Base-by-base conservation (phyloP, 2,329 filamentous ascomycete species). In the Dichotomopilus funicola region DNA sequence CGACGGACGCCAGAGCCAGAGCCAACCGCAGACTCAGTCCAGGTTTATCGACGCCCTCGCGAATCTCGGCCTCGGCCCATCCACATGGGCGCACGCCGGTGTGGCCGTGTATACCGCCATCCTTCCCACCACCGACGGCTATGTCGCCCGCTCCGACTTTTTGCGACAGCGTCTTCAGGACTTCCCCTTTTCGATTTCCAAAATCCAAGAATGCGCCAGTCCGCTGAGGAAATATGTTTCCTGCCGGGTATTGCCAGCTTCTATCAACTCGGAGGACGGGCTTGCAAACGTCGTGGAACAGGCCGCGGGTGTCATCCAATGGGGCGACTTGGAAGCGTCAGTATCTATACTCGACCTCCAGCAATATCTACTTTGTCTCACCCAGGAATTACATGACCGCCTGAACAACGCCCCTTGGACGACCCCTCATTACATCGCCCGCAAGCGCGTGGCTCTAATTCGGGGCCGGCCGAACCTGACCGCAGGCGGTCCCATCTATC, bases 381-480 rank as follows among this genome's bases (percentile, higher is more conserved):
- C 55, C 9, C 46, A 62, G 7, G 61, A 64, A 46, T 51, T 64
- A 2, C 54, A 55, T 6, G 49, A 52, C 38, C 59, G 62, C 9
- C 59, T 64, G 1, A 50, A 56, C 49, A 57, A 58, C 37, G 58
- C 59, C 1, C 58, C 49, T 4, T 63, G 61, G 55, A 46, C 63
- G 9, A 57, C 54, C 0, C 37, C 55, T 1, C 49, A 55, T 6
- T 60, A 60, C 10, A 56, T 61, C 19, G 0, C 49, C 19, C 56
- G 61, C 42, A 61, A 60, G 38, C 49, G 60, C 0, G 46, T 63
- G 2, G 63, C 63, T 4, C 59, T 64, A 2, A 48, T 64, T 46
- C 40, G 63, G 5, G 63, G 63, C 4, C 58, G 63, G 5, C 63
- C 63, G 1, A 62, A 61, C 42, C 40, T 63, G 9, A 62, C 59